Base-by-base conservation (phyloP, 2,329 filamentous ascomycete genomes). In the Colletotrichum zoysiae region DNA sequence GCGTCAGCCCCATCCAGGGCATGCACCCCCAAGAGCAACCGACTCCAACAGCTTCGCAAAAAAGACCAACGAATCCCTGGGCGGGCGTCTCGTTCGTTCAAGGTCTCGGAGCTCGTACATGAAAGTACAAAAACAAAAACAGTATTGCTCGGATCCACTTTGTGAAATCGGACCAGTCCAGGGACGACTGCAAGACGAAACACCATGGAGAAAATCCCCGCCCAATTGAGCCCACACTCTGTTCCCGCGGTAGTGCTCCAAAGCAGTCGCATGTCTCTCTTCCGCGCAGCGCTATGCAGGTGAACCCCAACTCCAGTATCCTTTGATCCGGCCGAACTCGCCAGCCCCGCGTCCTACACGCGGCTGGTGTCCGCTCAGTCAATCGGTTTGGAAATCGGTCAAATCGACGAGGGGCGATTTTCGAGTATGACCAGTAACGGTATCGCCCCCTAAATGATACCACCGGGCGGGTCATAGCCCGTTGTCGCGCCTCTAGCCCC, bases 401-500 rank as follows among this genome's bases (percentile, higher is more conserved):
- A 73, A 70, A 73, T 71, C 56, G 63, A 61, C 30, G 33, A 64
- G 56, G 65, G 65, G 48, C 48, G 56, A 35, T 40, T 40, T 50
- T 71, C 69, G 53, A 66, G 55, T 35, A 65, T 71, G 61, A 73
- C 66, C 67, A 71, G 48, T 42, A 73, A 61, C 56, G 70, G 70
- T 73, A 71, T 68, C 58, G 38, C 58, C 38, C 63, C 67, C 71
- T 75, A 90, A 78, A 90, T 90, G 75, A 90, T 90, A 55, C 88
- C 88, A 51, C 88, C 88, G 2, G 88, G 88, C 23, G 88, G 88
- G 75, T 89, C 88, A 76, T 89, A 90, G 33, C 82, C 83, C 33
- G 81, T 82, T 23, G 82, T 81, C 14, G 81, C 80, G 20, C 86
- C 85, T 65, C 86, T 82, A 1, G 80, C 78, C 8, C 76, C 75